Conservation (phyloP, 352 stramenopile genomes). For the Phytophthora megakarya region DNA sequence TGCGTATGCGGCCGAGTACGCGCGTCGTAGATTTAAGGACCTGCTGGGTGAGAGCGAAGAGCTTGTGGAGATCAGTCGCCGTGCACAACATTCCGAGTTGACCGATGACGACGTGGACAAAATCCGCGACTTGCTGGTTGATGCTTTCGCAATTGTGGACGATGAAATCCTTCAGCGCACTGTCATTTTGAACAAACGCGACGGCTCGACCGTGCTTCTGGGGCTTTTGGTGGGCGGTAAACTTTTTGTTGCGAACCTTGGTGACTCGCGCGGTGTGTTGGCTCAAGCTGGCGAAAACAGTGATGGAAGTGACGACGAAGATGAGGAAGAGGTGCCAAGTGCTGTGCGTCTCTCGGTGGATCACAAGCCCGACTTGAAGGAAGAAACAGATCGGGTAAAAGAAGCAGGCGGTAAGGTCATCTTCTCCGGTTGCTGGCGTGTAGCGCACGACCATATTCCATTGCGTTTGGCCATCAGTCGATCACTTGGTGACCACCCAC, state of each 20-base stretch:
- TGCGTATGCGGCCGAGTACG: slow-evolving; percentile 68
- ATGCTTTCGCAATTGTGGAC: slow-evolving; percentile 66
- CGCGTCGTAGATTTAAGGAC: slow-evolving; percentile 60
- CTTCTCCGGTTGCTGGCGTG: slow-evolving; percentile 82
- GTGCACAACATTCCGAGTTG: slow-evolving; percentile 35
- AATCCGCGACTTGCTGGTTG: slow-evolving; percentile 55
- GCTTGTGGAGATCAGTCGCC: slow-evolving; percentile 52
- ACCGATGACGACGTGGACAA: slow-evolving; percentile 51
- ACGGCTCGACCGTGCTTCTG: slow-evolving; percentile 79
- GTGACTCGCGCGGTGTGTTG: slow-evolving; percentile 74
- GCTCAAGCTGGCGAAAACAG: slow-evolving; percentile 36
- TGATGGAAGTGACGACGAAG: slow-evolving; percentile 24
- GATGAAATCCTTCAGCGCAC: slow-evolving; percentile 76
- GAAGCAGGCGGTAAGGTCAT: slow-evolving; percentile 78
- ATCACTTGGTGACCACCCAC: slow-evolving; percentile 77
- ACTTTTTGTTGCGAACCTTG: slow-evolving; percentile 79
- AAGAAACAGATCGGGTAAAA: slow-evolving; percentile 63
- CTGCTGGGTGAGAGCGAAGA: slow-evolving; percentile 55
- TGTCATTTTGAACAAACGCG: slow-evolving; percentile 68
- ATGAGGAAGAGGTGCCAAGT: slow-evolving; percentile 19
- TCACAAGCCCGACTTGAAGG: slow-evolving; percentile 76
- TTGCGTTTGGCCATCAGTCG: slow-evolving; percentile 78
- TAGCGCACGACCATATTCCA: slow-evolving; percentile 75
- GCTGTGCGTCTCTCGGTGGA: slow-evolving; percentile 73
- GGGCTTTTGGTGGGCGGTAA: slow-evolving; percentile 70